Evolutionary conservation across 768 basidiomycete species (phyloP).

Genomic region (Mycena filopes): DNA sequence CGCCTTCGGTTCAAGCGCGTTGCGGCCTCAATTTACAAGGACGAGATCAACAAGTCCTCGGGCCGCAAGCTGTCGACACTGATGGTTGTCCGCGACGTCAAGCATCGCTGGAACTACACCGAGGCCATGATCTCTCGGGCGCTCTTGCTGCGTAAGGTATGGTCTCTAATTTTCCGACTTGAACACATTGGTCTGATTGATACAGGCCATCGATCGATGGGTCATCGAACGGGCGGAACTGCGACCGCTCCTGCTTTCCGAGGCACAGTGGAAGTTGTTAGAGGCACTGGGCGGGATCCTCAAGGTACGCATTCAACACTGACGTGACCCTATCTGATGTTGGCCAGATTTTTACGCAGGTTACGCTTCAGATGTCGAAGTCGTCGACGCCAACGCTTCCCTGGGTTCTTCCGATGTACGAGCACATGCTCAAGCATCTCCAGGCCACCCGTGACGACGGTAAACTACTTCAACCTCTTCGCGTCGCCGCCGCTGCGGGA

Average conservation of each 20-base stretch:
- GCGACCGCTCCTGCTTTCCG: no score
- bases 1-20: neutral
- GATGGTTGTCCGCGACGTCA: conserved; percentile 11
- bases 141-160: no score
- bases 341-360: conserved; percentile 3
- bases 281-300: no score
- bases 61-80: neutral
- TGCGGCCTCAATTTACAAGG: neutral
- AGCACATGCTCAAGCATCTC: conserved; percentile 4
- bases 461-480: neutral
- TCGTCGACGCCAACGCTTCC: neutral
- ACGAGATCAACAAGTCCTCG: no score
- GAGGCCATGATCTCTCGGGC: neutral
- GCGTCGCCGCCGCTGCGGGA: neutral
- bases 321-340: no score
- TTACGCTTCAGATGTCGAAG: conserved; percentile 10
- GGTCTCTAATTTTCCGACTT: no score
- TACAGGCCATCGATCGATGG: no score
- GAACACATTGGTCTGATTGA: no score
- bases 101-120: conserved; percentile 17
- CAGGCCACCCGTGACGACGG: neutral
- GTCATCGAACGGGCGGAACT: no score
- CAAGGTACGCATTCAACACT: no score
- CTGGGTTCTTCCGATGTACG: conserved; percentile 7
- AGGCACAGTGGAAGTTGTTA: no score